phyloP scores from a whole-genome alignment of 163 green algal species.

The Trebouxiophyceae sp. region DNA sequence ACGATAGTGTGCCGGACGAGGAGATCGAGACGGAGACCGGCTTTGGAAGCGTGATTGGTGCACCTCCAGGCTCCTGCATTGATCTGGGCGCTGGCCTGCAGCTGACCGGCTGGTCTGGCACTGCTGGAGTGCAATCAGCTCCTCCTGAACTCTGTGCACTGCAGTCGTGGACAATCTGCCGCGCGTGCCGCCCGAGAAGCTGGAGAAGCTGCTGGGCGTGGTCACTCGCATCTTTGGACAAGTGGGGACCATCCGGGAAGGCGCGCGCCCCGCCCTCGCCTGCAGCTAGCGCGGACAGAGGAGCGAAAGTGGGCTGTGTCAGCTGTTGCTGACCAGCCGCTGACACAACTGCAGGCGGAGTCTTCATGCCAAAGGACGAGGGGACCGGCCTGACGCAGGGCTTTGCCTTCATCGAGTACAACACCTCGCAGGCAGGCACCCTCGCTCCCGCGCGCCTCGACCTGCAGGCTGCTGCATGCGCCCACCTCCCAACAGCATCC shows the following conservation, averaged over 20 bases:
- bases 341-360: constrained; percentile 66
- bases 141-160: background rate
- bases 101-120: no score
- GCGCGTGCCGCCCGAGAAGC: constrained; percentile 82
- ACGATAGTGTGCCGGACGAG: constrained; percentile 74
- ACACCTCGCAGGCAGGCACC: constrained; percentile 40
- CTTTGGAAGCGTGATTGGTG: constrained; percentile 89
- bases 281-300: no score
- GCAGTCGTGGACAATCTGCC: constrained; percentile 94
- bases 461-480: no score
- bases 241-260: constrained; percentile 73
- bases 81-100: background rate
- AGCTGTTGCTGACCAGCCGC: no score
- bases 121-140: background rate
- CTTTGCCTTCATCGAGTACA: constrained; percentile 94
- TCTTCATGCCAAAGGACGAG: constrained; percentile 80
- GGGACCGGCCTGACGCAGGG: constrained; percentile 72
- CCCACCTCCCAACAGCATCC: no score
- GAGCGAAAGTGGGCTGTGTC: no score
- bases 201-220: constrained; percentile 86
- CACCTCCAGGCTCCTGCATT: no score
- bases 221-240: constrained; percentile 83
- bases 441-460: no score
- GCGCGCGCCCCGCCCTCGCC: constrained; percentile 14
- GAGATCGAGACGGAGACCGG: constrained; percentile 74